Percentiles rank a stretch among this genome's conserved stretches.
Conservation (phyloP, 1,284 basidiomycete species). For the Austropuccinia psidii region DNA sequence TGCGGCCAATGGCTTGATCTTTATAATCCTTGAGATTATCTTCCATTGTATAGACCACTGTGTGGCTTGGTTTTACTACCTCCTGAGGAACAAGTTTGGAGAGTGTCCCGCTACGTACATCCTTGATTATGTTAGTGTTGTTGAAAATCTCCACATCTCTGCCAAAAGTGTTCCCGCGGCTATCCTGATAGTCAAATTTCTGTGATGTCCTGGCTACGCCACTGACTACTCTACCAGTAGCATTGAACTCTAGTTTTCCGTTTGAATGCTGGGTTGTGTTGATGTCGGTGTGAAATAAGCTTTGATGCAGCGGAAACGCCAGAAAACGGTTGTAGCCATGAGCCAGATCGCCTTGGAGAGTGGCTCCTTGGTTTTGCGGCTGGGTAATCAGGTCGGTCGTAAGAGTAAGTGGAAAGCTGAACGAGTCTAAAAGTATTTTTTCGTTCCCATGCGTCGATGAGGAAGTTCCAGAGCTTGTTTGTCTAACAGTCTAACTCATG, state of each 20-base stretch:
- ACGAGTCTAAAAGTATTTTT: neutral
- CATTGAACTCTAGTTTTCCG: neutral
- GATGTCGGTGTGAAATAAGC: neutral
- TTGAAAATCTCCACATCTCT: neutral
- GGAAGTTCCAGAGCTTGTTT: neutral
- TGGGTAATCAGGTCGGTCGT: neutral
- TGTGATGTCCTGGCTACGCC: constrained; percentile 22
- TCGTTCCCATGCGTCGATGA: constrained; percentile 2
- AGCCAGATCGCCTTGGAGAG: neutral
- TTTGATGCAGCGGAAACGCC: neutral
- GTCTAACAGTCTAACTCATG: neutral
- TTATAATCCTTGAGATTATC: too few relatives aligned
- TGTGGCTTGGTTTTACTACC: too few relatives aligned
- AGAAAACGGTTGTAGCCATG: neutral
- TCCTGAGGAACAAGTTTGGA: too few relatives aligned
- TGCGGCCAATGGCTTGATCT: too few relatives aligned
- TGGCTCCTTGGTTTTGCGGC: neutral
- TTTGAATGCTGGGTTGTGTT: constrained; percentile 7
- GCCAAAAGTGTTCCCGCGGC: neutral
- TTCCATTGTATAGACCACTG: too few relatives aligned
- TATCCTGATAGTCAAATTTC: constrained; percentile 2
- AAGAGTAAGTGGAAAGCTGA: constrained; percentile 19
- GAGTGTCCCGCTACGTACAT: neutral
- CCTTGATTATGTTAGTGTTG: neutral
- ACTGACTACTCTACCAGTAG: neutral